phyloP scores from a whole-genome alignment of 495 filamentous ascomycete species.

The Beverwykella pulmonaria region DNA sequence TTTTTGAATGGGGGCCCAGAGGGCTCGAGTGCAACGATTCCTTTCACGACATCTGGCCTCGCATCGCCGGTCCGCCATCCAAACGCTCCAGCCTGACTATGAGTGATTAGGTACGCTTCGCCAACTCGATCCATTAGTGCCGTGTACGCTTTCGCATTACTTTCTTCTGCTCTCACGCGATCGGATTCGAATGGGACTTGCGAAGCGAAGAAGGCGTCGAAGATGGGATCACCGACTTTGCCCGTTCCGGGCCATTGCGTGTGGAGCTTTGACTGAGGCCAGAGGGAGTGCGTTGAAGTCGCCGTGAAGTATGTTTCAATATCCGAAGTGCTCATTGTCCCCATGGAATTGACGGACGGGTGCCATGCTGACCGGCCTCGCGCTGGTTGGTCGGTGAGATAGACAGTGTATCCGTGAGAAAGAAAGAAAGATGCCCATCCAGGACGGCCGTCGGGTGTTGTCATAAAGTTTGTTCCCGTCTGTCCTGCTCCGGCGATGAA shows the following conservation, averaged over 20 bases:
- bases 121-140: slow-evolving; percentile 46
- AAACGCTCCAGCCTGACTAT: slow-evolving; percentile 44
- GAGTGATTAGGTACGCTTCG: slow-evolving; percentile 34
- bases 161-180: slow-evolving; percentile 28
- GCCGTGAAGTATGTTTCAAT: slow-evolving; percentile 51
- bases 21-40: slow-evolving; percentile 26
- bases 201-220: slow-evolving; percentile 51
- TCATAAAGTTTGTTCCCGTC: slow-evolving; percentile 46
- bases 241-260: slow-evolving; percentile 57
- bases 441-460: slow-evolving; percentile 53
- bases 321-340: slow-evolving; percentile 44
- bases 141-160: slow-evolving; percentile 37
- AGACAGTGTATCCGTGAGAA: slow-evolving; percentile 50
- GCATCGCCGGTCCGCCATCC: slow-evolving; percentile 44
- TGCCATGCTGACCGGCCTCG: slow-evolving; percentile 51
- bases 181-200: slow-evolving; percentile 42
- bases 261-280: slow-evolving; percentile 52
- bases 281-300: slow-evolving; percentile 44
- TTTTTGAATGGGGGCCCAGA: slow-evolving; percentile 24
- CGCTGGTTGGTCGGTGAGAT: slow-evolving; percentile 52
- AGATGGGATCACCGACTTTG: slow-evolving; percentile 48
- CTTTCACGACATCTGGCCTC: slow-evolving; percentile 27
- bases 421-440: slow-evolving; percentile 56
- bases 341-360: slow-evolving; percentile 32
- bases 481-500: slow-evolving; percentile 35